These are phyloP conservation scores for Cylindrotheca fusiformis DNA, from an alignment of 108 stramenopile species.

Conservation along the genomic window DNA sequence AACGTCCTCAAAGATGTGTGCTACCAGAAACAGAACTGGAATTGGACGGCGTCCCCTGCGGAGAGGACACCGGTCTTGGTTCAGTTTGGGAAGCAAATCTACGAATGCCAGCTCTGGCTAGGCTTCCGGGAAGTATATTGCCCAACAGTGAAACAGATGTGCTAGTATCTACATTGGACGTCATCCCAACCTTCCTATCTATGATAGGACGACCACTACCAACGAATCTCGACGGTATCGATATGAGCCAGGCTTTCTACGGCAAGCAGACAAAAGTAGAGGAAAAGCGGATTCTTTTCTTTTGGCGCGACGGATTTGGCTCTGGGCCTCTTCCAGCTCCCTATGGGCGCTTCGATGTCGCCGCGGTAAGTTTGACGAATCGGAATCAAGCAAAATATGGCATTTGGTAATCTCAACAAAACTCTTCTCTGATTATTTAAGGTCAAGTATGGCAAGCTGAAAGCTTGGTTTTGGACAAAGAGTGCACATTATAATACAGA, in stretches of 20 bases:
- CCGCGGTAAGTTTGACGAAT: conserved; percentile 14
- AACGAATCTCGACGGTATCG: conserved; percentile 49
- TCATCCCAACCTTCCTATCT: conserved; percentile 57
- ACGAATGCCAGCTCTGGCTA: conserved; percentile 56
- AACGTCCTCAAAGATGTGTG: conserved; percentile 36
- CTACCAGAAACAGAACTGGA: conserved; percentile 16
- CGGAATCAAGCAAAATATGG: neutral
- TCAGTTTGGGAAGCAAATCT: conserved; percentile 72
- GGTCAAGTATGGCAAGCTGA: conserved; percentile 39
- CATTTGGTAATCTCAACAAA: too few relatives aligned
- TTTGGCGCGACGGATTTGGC: conserved; percentile 65
- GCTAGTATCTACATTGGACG: conserved; percentile 56
- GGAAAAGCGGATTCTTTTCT: conserved; percentile 41
- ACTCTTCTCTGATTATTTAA: neutral
- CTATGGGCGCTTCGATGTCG: conserved; percentile 61
- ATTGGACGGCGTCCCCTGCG: conserved; percentile 56
- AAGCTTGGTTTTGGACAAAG: conserved; percentile 65
- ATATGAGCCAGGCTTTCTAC: conserved; percentile 27
- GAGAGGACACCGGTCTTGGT: conserved; percentile 62
- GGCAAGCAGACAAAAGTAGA: conserved; percentile 2
- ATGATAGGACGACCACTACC: conserved; percentile 19
- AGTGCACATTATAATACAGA: conserved; percentile 69
- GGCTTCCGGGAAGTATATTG: conserved; percentile 40
- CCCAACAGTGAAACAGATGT: conserved; percentile 18
- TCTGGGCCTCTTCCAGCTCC: conserved; percentile 53